These are phyloP conservation scores for Hondaea fermentalgiana DNA, from an alignment of 108 stramenopile genomes.

Conservation along the genomic window DNA sequence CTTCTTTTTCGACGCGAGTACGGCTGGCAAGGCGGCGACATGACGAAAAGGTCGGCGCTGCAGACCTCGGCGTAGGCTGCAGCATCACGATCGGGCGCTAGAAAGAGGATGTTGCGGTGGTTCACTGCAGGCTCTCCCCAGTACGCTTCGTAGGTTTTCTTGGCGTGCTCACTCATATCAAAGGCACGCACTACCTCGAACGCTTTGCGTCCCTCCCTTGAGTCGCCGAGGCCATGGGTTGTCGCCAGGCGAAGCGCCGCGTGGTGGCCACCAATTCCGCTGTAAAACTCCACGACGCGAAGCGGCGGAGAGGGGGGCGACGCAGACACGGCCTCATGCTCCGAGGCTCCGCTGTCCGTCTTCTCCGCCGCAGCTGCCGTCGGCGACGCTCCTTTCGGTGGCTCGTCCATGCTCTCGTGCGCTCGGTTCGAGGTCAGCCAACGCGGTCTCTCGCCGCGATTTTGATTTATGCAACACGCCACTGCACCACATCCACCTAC, in stretches of 20 bases:
- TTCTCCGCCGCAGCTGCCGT: too few relatives aligned
- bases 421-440: too few relatives aligned
- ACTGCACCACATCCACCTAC: too few relatives aligned
- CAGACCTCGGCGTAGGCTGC: slow-evolving; percentile 14
- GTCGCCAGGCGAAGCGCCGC: slow-evolving; percentile 48
- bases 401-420: too few relatives aligned
- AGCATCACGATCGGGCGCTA: background rate
- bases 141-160: slow-evolving; percentile 24
- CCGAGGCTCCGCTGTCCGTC: too few relatives aligned
- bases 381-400: too few relatives aligned
- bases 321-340: too few relatives aligned
- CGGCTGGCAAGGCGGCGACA: slow-evolving; percentile 81
- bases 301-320: background rate
- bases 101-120: background rate
- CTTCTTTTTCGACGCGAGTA: slow-evolving; percentile 45
- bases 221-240: too few relatives aligned
- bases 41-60: slow-evolving; percentile 60
- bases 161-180: background rate
- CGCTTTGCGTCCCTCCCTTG: background rate
- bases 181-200: slow-evolving; percentile 3
- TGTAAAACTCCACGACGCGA: slow-evolving; percentile 67
- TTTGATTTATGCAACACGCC: too few relatives aligned
- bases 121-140: slow-evolving; percentile 44
- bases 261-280: slow-evolving; percentile 80
- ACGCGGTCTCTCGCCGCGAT: too few relatives aligned